Conservation (phyloP, 208 protist species). For the Wallacemonas sp. region DNA sequence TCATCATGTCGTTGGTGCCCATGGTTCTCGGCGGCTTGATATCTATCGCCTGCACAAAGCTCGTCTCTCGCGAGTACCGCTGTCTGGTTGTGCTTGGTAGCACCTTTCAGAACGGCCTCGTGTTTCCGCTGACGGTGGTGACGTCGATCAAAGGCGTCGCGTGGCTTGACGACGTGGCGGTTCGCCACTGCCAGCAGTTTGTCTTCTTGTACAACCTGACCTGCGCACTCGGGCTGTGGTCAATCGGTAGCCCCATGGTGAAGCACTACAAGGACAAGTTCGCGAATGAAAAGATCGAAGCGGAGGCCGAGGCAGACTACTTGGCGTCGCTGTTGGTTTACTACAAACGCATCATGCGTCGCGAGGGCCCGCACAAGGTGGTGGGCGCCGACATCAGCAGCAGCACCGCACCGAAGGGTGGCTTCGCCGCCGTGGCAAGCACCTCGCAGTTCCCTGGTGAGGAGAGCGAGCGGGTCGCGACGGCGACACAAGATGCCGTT, state of each 20-base stretch:
- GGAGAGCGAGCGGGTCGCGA: not conserved
- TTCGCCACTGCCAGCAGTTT: constrained; percentile 32
- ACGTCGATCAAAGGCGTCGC: constrained; percentile 33
- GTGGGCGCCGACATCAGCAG: no score
- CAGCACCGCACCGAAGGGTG: no score
- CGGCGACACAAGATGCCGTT: not conserved
- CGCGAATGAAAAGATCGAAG: constrained; percentile 15
- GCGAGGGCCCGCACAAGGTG: not conserved
- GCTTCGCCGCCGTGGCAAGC: not conserved
- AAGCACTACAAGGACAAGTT: constrained; percentile 35
- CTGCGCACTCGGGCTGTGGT: constrained; percentile 45
- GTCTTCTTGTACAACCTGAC: constrained; percentile 49
- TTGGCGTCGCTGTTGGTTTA: not conserved
- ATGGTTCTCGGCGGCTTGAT: constrained; percentile 32
- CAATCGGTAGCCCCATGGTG: constrained; percentile 39
- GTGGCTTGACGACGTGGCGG: constrained; percentile 27
- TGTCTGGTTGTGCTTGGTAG: constrained; percentile 38
- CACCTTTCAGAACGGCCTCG: constrained; percentile 54
- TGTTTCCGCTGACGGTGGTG: constrained; percentile 37
- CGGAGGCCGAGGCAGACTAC: constrained; percentile 21
- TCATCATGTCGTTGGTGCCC: constrained; percentile 50
- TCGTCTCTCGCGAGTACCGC: constrained; percentile 27
- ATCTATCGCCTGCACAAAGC: constrained; percentile 14
- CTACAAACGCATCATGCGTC: not conserved
- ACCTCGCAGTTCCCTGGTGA: no score